Base-by-base conservation (phyloP, 2,329 filamentous ascomycete genomes). In the Sodiomyces alkalinus region DNA sequence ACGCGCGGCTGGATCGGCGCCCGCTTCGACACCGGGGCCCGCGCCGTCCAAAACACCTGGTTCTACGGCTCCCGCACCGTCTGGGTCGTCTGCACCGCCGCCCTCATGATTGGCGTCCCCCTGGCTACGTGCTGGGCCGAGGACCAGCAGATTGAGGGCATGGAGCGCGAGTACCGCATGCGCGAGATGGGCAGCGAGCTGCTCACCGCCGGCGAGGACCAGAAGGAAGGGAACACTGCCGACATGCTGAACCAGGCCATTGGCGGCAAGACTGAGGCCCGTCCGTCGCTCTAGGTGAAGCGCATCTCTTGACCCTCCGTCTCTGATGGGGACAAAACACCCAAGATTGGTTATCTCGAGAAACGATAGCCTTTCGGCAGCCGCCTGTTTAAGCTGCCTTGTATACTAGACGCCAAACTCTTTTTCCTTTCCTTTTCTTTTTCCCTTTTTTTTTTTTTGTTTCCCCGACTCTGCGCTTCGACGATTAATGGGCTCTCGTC, bases 101-200 rank as follows among this genome's bases (percentile, higher is more conserved):
- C 82, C 34, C 69, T 98, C 48, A 63, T 98, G 50, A 60, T 96
- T 39, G 86, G 85, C 43, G 83, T 96, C 28, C 90, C 90, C 31
- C 96, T 85, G 66, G 86, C 85, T 33, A 64, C 98, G 42, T 87
- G 85, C 33, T 87, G 85, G 51, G 76, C 80, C 39, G 90, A 98
- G 65, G 90, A 98, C 64, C 85, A 94, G 67, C 82, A 93, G 64
- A 74, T 92, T 52, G 67, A 87, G 40, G 87, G 93, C 64, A 92
- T 94, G 83, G 90, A 98, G 73, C 75, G 85, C 56, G 87, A 94
- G 63, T 85, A 86, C 71, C 76, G 80, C 55, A 90, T 93, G 82
- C 80, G 90, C 55, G 82, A 93, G 69, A 73, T 80, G 47, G 83
- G 83, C 38, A 77, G 80, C 49, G 82, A 93, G 50, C 51, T 73